Evolutionary conservation across 305 asterid genomes (phyloP), one percentile per base, ranked within the genome.

Genomic region (Stenogyne calaminthoides): DNA sequence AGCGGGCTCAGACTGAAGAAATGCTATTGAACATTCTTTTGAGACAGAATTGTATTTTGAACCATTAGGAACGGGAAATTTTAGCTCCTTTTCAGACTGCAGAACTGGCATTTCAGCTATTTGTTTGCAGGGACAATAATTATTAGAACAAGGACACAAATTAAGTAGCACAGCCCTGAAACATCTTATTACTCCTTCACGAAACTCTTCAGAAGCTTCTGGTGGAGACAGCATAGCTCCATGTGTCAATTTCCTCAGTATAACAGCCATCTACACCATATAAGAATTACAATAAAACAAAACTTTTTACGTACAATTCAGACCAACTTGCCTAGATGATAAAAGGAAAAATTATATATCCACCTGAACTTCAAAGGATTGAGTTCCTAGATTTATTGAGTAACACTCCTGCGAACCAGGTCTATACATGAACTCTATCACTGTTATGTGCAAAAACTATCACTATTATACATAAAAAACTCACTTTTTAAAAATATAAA

Each of bases 201-300:
- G 94, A 71, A 95, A 92, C 85, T 95, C 99, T 90, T 95, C 99
- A 32, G 98, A 83, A 56, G 98, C 99, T 82, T 89, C 96, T 69
- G 27, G 16, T 6, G 96, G 94, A 77, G 98, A 85, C 67, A 92
- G 91, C 87, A 90, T 82, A 11, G 91, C 97, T 52, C 94, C 95
- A 19, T 77, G 72, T 18, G 96, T 83, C 89, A 95, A 71, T 81
- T 92, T 95, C 87, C 86, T 92, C 85, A 91, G 81, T 76, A 90
- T 64, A 73, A 85, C 86, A 83, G 86, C 86, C 94, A 95, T 82
- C 99, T 95, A 81, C 78, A 79, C 52, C 67, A 59, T 70, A 46
- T 72, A 76, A 51, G 60, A 82, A 58, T 47, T 29, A 67, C 37
- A 72, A 27, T 65, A 47, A 71, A 67, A 70, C 80, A 18, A n/a